Conservation (phyloP, 257 asterid genomes). For the Plectranthus barbatus region DNA sequence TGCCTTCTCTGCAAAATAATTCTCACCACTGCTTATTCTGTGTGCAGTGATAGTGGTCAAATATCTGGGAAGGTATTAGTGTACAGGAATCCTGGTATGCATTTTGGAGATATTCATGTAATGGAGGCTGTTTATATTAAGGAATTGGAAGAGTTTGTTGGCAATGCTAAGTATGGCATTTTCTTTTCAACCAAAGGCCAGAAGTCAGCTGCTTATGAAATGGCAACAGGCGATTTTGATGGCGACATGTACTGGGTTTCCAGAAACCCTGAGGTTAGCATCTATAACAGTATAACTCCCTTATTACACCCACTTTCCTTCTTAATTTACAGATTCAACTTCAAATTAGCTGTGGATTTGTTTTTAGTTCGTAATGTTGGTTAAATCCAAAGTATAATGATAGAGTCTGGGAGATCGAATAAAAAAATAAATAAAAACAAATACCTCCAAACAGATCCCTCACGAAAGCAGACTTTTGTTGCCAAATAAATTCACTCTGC, state of each 20-base stretch:
- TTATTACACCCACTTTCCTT: not conserved
- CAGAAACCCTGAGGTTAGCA: slow-evolving; percentile 66
- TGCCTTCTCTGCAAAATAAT: not conserved
- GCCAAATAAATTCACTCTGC: too few species aligned
- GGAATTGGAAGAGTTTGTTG: slow-evolving; percentile 55
- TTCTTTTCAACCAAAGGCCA: slow-evolving; percentile 76
- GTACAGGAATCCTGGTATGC: slow-evolving; percentile 82
- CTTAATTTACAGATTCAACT: not conserved
- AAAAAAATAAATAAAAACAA: too few species aligned
- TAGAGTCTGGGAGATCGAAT: too few species aligned
- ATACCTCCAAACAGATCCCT: too few species aligned
- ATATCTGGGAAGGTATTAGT: slow-evolving; percentile 71
- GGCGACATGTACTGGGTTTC: slow-evolving; percentile 88
- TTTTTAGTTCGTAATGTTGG: not conserved
- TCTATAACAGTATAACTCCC: slow-evolving; percentile 1
- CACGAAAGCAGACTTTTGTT: too few species aligned
- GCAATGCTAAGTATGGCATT: slow-evolving; percentile 75
- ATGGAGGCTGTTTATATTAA: slow-evolving; percentile 56
- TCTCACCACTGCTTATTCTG: slow-evolving; percentile 5
- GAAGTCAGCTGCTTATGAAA: slow-evolving; percentile 71
- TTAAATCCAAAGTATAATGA: too few species aligned
- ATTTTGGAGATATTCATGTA: slow-evolving; percentile 71
- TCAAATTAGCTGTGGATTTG: not conserved
- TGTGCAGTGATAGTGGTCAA: slow-evolving; percentile 66
- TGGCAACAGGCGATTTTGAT: slow-evolving; percentile 90